These are phyloP conservation scores for Fusarium miscanthi DNA, from an alignment of 2,329 filamentous ascomycete genomes.

Conservation along the genomic window DNA sequence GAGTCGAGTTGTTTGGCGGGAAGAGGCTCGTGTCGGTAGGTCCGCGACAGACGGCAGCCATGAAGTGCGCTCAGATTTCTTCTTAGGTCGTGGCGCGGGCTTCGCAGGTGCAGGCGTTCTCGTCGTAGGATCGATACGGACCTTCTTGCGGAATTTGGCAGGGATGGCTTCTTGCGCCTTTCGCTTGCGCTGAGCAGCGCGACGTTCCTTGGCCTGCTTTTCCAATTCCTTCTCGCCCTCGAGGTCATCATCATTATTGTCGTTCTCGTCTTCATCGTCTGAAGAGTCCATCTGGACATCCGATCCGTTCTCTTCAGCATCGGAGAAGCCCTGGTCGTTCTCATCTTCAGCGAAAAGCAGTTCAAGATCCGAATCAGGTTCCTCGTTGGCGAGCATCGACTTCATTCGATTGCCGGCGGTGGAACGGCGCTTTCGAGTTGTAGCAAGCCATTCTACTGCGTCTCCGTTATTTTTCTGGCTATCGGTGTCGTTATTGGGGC, in stretches of 20 bases:
- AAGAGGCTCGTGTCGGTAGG: slow-evolving; percentile 68
- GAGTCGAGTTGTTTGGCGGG: slow-evolving; percentile 66
- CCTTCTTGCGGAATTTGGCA: slow-evolving; percentile 77
- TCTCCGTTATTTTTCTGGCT: slow-evolving; percentile 52
- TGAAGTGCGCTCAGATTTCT: slow-evolving; percentile 69
- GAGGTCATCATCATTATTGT: slow-evolving; percentile 71
- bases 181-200: slow-evolving; percentile 77
- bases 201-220: slow-evolving; percentile 76
- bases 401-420: slow-evolving; percentile 89
- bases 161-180: slow-evolving; percentile 82
- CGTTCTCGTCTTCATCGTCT: slow-evolving; percentile 82
- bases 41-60: slow-evolving; percentile 68
- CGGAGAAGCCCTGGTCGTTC: slow-evolving; percentile 75
- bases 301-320: slow-evolving; percentile 73
- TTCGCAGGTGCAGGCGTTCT: slow-evolving; percentile 51
- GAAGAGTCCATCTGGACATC: slow-evolving; percentile 91
- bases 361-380: slow-evolving; percentile 75
- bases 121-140: slow-evolving; percentile 72
- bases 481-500: slow-evolving; percentile 48
- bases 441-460: slow-evolving; percentile 75
- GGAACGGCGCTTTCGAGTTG: slow-evolving; percentile 77
- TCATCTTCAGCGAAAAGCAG: slow-evolving; percentile 81
- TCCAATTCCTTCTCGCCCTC: slow-evolving; percentile 91
- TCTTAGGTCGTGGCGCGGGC: slow-evolving; percentile 63
- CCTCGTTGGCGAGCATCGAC: slow-evolving; percentile 79